A percentile compares a stretch with the other conserved stretches of the same genome.
These are phyloP conservation scores for Ganoderma lucidum DNA, from an alignment of 1,284 basidiomycete genomes.

Conservation along the genomic window DNA sequence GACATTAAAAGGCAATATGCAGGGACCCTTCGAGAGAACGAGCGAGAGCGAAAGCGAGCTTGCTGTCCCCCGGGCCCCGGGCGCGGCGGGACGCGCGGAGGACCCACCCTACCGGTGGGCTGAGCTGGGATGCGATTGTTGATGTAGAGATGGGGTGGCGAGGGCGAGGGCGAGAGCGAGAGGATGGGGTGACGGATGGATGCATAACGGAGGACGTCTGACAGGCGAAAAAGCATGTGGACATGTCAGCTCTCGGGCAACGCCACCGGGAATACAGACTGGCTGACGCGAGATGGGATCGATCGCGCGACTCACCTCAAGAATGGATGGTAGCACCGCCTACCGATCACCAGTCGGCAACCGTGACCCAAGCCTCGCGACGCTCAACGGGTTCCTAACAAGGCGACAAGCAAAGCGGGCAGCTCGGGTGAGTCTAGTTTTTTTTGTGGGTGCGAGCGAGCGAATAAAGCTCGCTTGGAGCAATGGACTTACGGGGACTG, in stretches of 20 bases:
- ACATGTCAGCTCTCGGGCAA: constrained; percentile 6
- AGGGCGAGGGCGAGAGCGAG: no score
- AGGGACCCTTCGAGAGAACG: constrained; percentile 4
- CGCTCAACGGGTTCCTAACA: constrained; percentile 20
- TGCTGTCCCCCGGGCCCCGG: background rate
- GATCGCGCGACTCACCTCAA: constrained; percentile 10
- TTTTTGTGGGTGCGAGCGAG: background rate
- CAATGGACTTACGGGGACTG: constrained; percentile 25
- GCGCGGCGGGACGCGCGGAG: background rate
- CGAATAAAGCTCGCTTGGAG: background rate
- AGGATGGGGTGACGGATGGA: background rate
- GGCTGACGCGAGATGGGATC: no score
- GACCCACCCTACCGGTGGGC: constrained; percentile 6
- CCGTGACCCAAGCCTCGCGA: constrained; percentile 32
- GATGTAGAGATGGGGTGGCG: background rate
- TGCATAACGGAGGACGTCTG: constrained; percentile 5
- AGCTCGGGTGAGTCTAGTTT: background rate
- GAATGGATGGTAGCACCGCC: constrained; percentile 2
- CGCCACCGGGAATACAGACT: background rate
- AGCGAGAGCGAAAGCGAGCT: background rate
- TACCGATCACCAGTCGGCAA: constrained; percentile 30
- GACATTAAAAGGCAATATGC: constrained; percentile 22
- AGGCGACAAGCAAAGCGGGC: background rate
- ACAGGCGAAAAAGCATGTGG: background rate
- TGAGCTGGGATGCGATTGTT: background rate